A percentile compares a stretch with the other conserved stretches of the same genome.
Conservation (phyloP, 805 yeast species). For the Geotrichum ghanense region DNA sequence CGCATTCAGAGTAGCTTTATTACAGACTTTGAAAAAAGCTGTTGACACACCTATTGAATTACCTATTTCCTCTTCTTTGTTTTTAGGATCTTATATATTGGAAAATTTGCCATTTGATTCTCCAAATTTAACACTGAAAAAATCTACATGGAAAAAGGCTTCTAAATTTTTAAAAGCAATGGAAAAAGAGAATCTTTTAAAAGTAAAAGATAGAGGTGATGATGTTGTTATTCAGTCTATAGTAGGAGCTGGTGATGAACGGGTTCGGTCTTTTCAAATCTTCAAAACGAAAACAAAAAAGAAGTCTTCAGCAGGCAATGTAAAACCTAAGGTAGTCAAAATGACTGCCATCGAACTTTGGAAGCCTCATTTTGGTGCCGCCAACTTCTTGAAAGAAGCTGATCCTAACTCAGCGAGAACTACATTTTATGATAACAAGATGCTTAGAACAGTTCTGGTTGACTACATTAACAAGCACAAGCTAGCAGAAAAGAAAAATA, state of each 20-base stretch:
- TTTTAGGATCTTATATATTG: slow-evolving; percentile 59
- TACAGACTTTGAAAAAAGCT: slow-evolving; percentile 49
- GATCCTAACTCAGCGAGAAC: slow-evolving; percentile 5
- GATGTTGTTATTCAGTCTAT: slow-evolving; percentile 49
- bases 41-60: slow-evolving; percentile 31
- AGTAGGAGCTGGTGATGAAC: slow-evolving; percentile 36
- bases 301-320: slow-evolving; percentile 14
- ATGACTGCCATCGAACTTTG: slow-evolving; percentile 18
- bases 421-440: slow-evolving; percentile 40
- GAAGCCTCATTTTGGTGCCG: slow-evolving; percentile 20
- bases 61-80: slow-evolving; percentile 64
- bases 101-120: slow-evolving; percentile 51
- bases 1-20: slow-evolving; percentile 57
- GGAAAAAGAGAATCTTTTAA: slow-evolving; percentile 63
- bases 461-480: slow-evolving; percentile 44
- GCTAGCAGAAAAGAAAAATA: slow-evolving; percentile 39
- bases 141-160: slow-evolving; percentile 82
- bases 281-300: slow-evolving; percentile 34
- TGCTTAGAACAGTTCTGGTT: slow-evolving; percentile 42
- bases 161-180: slow-evolving; percentile 76
- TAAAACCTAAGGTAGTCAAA: slow-evolving; percentile 3
- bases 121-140: slow-evolving; percentile 40
- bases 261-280: slow-evolving; percentile 50
- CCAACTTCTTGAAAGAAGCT: slow-evolving; percentile 14
- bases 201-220: slow-evolving; percentile 76